Conservation (phyloP, 2,329 filamentous ascomycete species). For the Elsinoe australis region DNA sequence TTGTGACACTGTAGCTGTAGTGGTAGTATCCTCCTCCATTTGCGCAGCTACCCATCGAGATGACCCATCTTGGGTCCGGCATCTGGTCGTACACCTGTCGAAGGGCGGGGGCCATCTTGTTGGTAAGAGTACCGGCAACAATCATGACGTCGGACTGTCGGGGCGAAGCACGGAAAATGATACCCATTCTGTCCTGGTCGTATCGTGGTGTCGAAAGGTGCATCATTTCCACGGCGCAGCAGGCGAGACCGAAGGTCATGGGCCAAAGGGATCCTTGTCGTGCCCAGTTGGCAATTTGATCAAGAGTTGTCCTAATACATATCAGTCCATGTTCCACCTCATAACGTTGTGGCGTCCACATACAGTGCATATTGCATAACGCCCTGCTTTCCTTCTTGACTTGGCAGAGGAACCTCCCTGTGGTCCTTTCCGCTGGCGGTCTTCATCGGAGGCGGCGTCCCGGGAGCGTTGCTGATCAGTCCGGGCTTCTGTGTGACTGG, state of each 20-base stretch:
- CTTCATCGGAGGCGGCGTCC: conserved; percentile 46
- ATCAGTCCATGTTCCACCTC: conserved; percentile 21
- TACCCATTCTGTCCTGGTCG: conserved; percentile 80
- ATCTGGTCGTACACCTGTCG: conserved; percentile 90
- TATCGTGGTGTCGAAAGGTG: conserved; percentile 79
- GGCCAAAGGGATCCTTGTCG: conserved; percentile 81
- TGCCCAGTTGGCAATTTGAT: conserved; percentile 75
- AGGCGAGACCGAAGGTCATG: conserved; percentile 80
- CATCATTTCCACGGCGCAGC: conserved; percentile 92
- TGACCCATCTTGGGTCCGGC: conserved; percentile 80
- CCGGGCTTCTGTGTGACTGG: conserved; percentile 46
- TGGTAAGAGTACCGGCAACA: conserved; percentile 83
- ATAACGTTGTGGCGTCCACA: conserved; percentile 32
- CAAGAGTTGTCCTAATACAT: conserved; percentile 59
- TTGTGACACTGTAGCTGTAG: conserved; percentile 69
- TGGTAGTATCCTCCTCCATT: conserved; percentile 81
- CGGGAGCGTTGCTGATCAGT: conserved; percentile 48
- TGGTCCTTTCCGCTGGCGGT: conserved; percentile 45
- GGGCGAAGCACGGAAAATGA: conserved; percentile 83
- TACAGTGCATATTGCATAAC: conserved; percentile 81
- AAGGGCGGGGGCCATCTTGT: conserved; percentile 88
- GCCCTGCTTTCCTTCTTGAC: conserved; percentile 72
- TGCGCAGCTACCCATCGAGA: conserved; percentile 75
- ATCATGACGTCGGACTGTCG: conserved; percentile 91
- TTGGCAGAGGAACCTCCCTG: conserved; percentile 64